A percentile compares a stretch with the other conserved stretches of the same genome.
These are phyloP conservation scores for Mucor ambiguus DNA, from an alignment of 371 early-diverging fungal genomes.

Conservation along the genomic window DNA sequence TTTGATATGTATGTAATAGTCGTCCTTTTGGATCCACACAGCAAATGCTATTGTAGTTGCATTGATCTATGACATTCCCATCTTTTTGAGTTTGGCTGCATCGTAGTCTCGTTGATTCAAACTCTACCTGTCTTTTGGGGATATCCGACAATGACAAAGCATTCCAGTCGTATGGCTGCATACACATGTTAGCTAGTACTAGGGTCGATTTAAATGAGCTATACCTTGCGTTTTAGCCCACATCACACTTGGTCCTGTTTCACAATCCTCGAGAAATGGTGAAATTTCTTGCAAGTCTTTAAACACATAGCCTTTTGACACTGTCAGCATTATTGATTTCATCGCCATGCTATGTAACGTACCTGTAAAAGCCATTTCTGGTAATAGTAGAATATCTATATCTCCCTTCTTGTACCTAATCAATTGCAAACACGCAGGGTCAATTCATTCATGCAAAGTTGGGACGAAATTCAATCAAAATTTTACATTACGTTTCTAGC, in stretches of 20 bases:
- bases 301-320: conserved; percentile 65
- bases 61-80: neutral
- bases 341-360: neutral
- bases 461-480: neutral
- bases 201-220: neutral
- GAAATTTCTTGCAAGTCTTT: conserved; percentile 51
- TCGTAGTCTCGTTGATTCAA: neutral
- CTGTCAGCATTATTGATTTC: neutral
- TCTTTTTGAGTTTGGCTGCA: neutral
- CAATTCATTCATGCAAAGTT: neutral
- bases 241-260: conserved; percentile 55
- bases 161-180: conserved; percentile 53
- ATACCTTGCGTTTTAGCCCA: conserved; percentile 71
- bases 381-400: conserved; percentile 69
- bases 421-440: neutral
- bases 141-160: conserved; percentile 71
- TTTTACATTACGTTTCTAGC: conserved; percentile 30
- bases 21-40: conserved; percentile 57
- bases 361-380: conserved; percentile 82
- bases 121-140: conserved; percentile 49
- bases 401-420: conserved; percentile 54
- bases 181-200: neutral
- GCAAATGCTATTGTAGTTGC: conserved; percentile 63
- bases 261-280: conserved; percentile 59
- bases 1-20: conserved; percentile 65